Base-by-base conservation (phyloP, 2,329 filamentous ascomycete genomes). In the Penicillium thymicola region DNA sequence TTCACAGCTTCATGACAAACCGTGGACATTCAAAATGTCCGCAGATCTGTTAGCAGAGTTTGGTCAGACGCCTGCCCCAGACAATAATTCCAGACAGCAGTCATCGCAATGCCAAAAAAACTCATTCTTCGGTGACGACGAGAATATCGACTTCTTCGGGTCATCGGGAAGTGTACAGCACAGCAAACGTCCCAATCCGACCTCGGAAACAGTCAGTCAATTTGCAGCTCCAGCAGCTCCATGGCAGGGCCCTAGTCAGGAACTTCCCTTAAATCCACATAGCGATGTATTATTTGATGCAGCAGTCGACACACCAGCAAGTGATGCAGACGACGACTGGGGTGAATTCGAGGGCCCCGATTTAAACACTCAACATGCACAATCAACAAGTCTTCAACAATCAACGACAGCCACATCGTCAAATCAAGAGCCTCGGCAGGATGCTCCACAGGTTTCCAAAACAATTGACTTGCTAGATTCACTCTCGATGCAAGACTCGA, bases 271-370 rank as follows among this genome's bases (percentile, higher is more conserved):
- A 52, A 53, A 70, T 62, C 51, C 60, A 45, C 65, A 67, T 14
- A 67, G 63, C 2, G 82, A 85, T 61, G 81, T 90, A 4, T 75
- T 90, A 3, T 90, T 90, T 68, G 87, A 90, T 70, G 86, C 82
- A 36, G 60, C 70, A 32, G 59, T 67, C 8, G 73, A 75, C 44
- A 50, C 48, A 37, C 55, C 57, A 30, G 60, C 63, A 13, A 63
- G 63, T 41, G 66, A 70, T 32, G 64, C 62, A 10, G 72, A 75
- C 34, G 76, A 78, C 46, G 75, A 75, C 10, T 79, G 76, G 76
- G 77, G 76, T n/a, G 76, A 78, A 42, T 79, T 79, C 53, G 75
- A 77, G 57, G 62, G 66, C 13, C 72, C 74, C 38, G 68, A 69
- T 28, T 40, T 61, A 37, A 52, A 58, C n/a, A 30, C 59, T n/a